These are phyloP conservation scores for Quercus lobata DNA, from an alignment of 331 rosid species.

Conservation along the genomic window DNA sequence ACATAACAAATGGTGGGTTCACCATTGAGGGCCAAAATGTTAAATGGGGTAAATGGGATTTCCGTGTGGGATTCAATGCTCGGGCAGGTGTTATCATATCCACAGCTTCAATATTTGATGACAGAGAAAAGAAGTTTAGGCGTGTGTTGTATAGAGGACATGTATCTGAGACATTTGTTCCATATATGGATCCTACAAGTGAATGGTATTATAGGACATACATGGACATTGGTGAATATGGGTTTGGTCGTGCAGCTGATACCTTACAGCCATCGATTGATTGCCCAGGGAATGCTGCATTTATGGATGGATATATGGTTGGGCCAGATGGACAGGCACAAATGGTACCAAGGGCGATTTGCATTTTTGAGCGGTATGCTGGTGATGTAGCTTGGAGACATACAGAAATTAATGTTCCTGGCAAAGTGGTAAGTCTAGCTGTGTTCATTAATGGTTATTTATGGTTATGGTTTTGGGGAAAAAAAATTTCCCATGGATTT, in stretches of 20 bases:
- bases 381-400: constrained; percentile 82
- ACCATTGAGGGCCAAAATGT: constrained; percentile 45
- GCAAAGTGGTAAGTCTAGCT: constrained; percentile 42
- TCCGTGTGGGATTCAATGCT: constrained; percentile 78
- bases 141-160: constrained; percentile 80
- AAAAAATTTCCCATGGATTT: too few relatives aligned
- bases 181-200: constrained; percentile 73
- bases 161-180: constrained; percentile 82
- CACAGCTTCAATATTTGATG: constrained; percentile 74
- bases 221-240: constrained; percentile 84
- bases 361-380: constrained; percentile 63
- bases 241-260: constrained; percentile 83
- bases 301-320: constrained; percentile 65
- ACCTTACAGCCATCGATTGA: constrained; percentile 57
- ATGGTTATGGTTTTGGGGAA: neutral
- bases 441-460: neutral
- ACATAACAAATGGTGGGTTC: constrained; percentile 40
- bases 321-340: constrained; percentile 62
- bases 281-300: constrained; percentile 70
- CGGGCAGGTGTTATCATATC: constrained; percentile 75
- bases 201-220: constrained; percentile 89
- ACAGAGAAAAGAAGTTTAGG: constrained; percentile 29
- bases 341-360: constrained; percentile 61
- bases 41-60: constrained; percentile 77
- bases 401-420: constrained; percentile 77